Evolutionary conservation across 495 filamentous ascomycete genomes (phyloP).

Genomic region (Astrocystis sublimbata): DNA sequence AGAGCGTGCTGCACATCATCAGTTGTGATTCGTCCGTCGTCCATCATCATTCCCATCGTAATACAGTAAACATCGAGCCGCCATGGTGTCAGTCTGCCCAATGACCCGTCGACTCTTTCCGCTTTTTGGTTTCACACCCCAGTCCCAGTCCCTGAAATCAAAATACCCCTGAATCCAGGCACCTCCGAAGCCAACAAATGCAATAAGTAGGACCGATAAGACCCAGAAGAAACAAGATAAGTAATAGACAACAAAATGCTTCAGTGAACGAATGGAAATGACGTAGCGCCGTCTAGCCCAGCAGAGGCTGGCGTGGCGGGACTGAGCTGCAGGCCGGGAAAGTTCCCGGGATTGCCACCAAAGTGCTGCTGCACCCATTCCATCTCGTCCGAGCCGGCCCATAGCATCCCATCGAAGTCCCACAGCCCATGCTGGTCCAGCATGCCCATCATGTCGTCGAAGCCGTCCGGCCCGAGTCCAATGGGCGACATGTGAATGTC

Average conservation of each 20-base stretch:
- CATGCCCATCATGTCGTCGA: slow-evolving; percentile 54
- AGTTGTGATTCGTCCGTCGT: neutral
- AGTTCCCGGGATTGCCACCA: slow-evolving; percentile 18
- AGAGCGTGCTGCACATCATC: neutral
- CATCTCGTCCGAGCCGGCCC: slow-evolving; percentile 43
- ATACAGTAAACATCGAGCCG: slow-evolving; percentile 7
- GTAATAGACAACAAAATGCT: neutral
- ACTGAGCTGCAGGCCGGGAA: slow-evolving; percentile 20
- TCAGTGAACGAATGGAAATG: slow-evolving; percentile 21
- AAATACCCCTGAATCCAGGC: too few relatives aligned
- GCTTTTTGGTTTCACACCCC: slow-evolving; percentile 5
- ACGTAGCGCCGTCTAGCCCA: slow-evolving; percentile 13
- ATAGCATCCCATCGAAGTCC: slow-evolving; percentile 58
- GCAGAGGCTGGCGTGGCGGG: slow-evolving; percentile 19
- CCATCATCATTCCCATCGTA: slow-evolving; percentile 15
- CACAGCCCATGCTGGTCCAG: slow-evolving; percentile 56
- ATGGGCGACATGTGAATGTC: slow-evolving; percentile 52
- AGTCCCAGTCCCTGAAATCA: too few relatives aligned
- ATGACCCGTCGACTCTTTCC: neutral
- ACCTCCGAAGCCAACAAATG: slow-evolving; percentile 1
- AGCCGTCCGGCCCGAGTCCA: slow-evolving; percentile 51
- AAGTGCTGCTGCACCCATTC: slow-evolving; percentile 35
- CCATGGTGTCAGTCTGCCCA: neutral
- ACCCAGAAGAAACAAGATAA: neutral
- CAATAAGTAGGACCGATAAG: neutral